Evolutionary conservation across 2,329 filamentous ascomycete genomes (phyloP), one percentile per base, ranked within the genome.

Genomic region (Alternaria metachromatica): DNA sequence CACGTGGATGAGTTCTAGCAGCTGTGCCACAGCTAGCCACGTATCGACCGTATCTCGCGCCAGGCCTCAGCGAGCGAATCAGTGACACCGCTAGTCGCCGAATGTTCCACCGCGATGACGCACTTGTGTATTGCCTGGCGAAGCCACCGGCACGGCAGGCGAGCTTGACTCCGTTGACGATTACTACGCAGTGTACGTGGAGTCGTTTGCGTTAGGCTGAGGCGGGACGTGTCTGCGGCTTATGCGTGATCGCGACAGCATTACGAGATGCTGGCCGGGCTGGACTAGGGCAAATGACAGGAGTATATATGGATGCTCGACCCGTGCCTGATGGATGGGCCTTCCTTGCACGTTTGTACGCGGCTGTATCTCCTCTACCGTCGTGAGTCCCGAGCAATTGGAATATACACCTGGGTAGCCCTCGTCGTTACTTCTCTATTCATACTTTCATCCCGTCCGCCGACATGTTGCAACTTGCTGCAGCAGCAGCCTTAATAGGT

Each of bases 381-480:
- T 41, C 26, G 13, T 25, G 18, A 43, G 28, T 21, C 30, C 48
- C 33, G 21, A 30, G 25, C 13, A 13, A 5, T 18, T 25, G 33
- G 23, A 49, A 46, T 26, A 55, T 50, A 44, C 37, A 50, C 60
- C 12, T 49, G 18, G 44, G 26, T 13, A 33, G 13, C 48, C 51
- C 48, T 53, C 48, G 13, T 54, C 20, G 20, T 33, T 15, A 15
- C 25, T 45, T 23, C 23, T 43, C 26, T 23, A 6, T 49, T 20
- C 15, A 54, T 25, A 21, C 21, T 45, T 6, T 12, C n/a, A 13
- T 21, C 20, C 18, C 45, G 28, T 33, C 45, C 41, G n/a, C 43
- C 55, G 68, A 33, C 5, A 76, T 75, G 73, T 26, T 74, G 53
- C 73, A 60, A 58, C 37, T 71, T 13, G 62, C 71, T n/a, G 63